Percentiles rank a stretch among this genome's conserved stretches.
phyloP scores from a whole-genome alignment of 208 protist species.

The Vickermania ingenoplastis region DNA sequence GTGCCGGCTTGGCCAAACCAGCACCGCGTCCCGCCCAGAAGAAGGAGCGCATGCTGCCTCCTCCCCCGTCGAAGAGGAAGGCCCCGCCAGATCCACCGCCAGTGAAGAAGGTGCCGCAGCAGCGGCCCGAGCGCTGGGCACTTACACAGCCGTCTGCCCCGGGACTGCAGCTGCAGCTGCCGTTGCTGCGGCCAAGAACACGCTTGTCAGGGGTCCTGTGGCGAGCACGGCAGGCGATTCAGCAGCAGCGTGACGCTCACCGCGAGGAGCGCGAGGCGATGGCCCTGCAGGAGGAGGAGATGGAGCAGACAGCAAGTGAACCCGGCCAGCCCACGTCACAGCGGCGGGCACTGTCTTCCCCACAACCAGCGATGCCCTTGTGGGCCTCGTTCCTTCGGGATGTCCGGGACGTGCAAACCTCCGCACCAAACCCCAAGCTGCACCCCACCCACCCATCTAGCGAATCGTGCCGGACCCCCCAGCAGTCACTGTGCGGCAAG shows the following conservation, averaged over 20 bases:
- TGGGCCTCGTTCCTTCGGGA: neutral
- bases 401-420: neutral
- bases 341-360: neutral
- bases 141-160: neutral
- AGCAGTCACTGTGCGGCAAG: neutral
- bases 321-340: no score
- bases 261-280: neutral
- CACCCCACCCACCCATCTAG: neutral
- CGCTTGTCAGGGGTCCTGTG: neutral
- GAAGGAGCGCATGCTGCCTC: neutral
- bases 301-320: no score
- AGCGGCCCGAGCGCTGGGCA: neutral
- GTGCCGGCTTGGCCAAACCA: neutral
- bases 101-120: neutral
- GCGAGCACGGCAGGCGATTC: neutral
- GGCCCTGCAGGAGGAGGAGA: no score
- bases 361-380: neutral
- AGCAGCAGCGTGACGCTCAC: neutral
- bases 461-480: neutral
- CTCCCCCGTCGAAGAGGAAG: neutral
- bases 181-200: neutral
- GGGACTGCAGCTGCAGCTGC: neutral
- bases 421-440: neutral
- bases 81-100: neutral
- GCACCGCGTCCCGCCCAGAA: neutral